These are phyloP conservation scores for Aspergillus nanangensis DNA, from an alignment of 495 filamentous ascomycete genomes.

Conservation along the genomic window DNA sequence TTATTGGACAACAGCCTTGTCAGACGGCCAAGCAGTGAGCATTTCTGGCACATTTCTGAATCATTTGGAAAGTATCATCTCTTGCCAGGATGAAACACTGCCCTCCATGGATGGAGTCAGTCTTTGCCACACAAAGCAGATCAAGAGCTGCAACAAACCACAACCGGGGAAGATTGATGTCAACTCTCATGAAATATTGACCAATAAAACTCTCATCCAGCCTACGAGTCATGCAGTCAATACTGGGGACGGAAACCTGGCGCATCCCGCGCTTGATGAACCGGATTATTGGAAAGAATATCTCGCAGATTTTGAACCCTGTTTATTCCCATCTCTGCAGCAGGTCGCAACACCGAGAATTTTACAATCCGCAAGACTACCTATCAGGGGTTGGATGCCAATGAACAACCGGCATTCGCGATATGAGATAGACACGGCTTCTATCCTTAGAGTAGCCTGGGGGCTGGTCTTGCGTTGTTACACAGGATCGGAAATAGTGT, in stretches of 20 bases:
- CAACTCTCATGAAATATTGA: constrained; percentile 40
- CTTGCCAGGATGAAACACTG: constrained; percentile 26
- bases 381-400: too few species aligned
- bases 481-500: constrained; percentile 48
- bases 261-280: constrained; percentile 46
- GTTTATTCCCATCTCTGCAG: constrained; percentile 44
- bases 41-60: constrained; percentile 46
- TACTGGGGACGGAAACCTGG: constrained; percentile 47
- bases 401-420: constrained; percentile 29
- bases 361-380: constrained; percentile 3
- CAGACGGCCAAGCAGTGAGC: constrained; percentile 45
- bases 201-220: constrained; percentile 29
- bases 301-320: constrained; percentile 46
- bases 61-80: constrained; percentile 38
- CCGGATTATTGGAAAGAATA: constrained; percentile 49
- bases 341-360: constrained; percentile 6
- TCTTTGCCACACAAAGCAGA: constrained; percentile 29
- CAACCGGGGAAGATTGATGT: constrained; percentile 29
- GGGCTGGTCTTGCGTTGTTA: constrained; percentile 49
- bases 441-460: constrained; percentile 48
- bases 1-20: constrained; percentile 52
- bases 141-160: constrained; percentile 42
- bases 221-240: constrained; percentile 37
- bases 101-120: constrained; percentile 34
- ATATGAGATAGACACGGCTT: constrained; percentile 23